Percentiles rank a stretch among this genome's conserved stretches.
phyloP scores from a whole-genome alignment of 345 rosid species.

The Turnera subulata region DNA sequence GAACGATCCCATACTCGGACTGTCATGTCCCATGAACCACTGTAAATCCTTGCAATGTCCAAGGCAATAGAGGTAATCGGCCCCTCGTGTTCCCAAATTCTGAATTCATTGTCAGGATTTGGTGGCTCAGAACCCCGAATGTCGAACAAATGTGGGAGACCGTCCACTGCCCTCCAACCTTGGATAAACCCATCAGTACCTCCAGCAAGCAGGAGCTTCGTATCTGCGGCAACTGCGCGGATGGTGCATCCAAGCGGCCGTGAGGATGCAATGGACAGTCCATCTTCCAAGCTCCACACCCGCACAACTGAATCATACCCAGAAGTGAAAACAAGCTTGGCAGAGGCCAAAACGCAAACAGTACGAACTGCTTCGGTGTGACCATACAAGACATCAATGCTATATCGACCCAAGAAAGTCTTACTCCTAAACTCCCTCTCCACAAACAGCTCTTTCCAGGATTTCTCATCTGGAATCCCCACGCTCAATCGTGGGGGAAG shows the following conservation, averaged over 20 bases:
- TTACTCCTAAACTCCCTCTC: conserved; percentile 87
- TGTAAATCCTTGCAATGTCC: conserved; percentile 59
- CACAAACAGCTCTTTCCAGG: conserved; percentile 85
- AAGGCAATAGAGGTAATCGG: conserved; percentile 78
- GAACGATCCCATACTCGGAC: conserved; percentile 85
- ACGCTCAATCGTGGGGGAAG: conserved; percentile 19
- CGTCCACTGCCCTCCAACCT: conserved; percentile 73
- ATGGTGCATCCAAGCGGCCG: conserved; percentile 81
- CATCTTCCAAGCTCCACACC: conserved; percentile 91
- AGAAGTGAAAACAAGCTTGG: conserved; percentile 75
- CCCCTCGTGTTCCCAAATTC: conserved; percentile 87
- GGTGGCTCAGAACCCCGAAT: conserved; percentile 45
- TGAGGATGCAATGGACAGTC: conserved; percentile 62
- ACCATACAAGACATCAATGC: conserved; percentile 65
- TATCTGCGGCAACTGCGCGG: conserved; percentile 75
- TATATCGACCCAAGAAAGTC: conserved; percentile 65
- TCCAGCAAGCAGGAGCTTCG: conserved; percentile 75
- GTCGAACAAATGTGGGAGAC: conserved; percentile 61
- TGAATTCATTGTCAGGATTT: conserved; percentile 38
- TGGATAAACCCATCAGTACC: conserved; percentile 93
- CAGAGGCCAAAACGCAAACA: conserved; percentile 69
- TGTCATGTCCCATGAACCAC: conserved; percentile 97
- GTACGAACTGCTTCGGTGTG: conserved; percentile 81
- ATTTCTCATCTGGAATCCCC: conserved; percentile 45
- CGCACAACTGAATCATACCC: conserved; percentile 81